Evolutionary conservation across 164 flowering plant species (phyloP), one percentile per base, ranked within the genome.

Genomic region (Houttuynia cordata): DNA sequence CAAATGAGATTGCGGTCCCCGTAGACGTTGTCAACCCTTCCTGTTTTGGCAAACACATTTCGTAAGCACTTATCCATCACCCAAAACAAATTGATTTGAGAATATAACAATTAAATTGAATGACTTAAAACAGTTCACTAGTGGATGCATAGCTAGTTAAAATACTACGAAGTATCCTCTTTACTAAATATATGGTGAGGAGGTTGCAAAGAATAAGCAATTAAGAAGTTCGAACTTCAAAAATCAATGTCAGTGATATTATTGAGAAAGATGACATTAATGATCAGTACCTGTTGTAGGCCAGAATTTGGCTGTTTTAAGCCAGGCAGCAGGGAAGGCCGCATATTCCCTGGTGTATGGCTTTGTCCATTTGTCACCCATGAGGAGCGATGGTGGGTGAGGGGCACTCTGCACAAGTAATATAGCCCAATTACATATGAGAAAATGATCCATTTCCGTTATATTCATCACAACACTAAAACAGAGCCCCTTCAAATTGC

Each of bases 281-380:
- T 42, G 12, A 10, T 15, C 23, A 47, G 24, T 72, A 93, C 99
- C 95, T 65, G 97, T 93, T 34, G 87, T 74, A 51, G 99, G 99
- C 99, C 99, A 93, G 81, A 93, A 93, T 73, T 90, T 90, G 57
- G 93, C 69, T 24, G 68, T 51, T 19, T 86, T 83, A 62, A 93
- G 97, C 99, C 99, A 93, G 18, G 96, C 45, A 62, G 92, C 97
- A 0, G 99, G 99, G 79, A 71, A 88, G 41, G 97, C 99, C 17
- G 99, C 99, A 70, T 80, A 83, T 53, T 93, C 96, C 68, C 99
- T 79, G 17, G 97, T 78, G 67, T 90, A 93, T 60, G 99, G 97
- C 60, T 81, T 93, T 57, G 82, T 80, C 99, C 99, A 93, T 30
- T 74, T 53, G 64, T 93, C 96, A 54, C 74, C 96, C 96, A 93